Evolutionary conservation across 2,329 filamentous ascomycete genomes (phyloP).

Genomic region (Nemania bipapillata): DNA sequence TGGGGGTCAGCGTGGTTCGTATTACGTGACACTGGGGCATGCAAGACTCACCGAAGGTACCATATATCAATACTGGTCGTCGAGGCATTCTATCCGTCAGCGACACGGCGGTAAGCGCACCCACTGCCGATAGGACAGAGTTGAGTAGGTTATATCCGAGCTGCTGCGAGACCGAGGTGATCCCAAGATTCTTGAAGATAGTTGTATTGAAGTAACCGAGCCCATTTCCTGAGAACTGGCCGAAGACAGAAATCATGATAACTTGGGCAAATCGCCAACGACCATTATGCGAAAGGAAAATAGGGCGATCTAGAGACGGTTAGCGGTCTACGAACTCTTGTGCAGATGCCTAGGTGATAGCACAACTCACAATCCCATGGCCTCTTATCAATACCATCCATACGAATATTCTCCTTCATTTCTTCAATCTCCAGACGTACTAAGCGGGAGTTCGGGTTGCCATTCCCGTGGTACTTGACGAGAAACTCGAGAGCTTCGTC

Average conservation of each 20-base stretch:
- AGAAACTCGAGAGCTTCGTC: conserved; percentile 57
- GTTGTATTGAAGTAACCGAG: conserved; percentile 63
- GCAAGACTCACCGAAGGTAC: conserved; percentile 53
- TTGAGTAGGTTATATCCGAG: conserved; percentile 62
- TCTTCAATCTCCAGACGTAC: conserved; percentile 57
- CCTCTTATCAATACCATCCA: conserved; percentile 60
- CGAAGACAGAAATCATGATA: conserved; percentile 63
- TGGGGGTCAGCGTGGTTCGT: conserved; percentile 21
- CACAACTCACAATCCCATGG: conserved; percentile 58
- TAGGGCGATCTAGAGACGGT: conserved; percentile 55
- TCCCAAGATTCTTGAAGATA: conserved; percentile 58
- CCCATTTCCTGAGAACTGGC: conserved; percentile 63
- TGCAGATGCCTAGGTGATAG: not conserved
- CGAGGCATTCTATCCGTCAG: conserved; percentile 60
- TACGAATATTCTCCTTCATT: conserved; percentile 57
- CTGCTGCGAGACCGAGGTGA: conserved; percentile 53
- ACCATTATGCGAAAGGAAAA: conserved; percentile 57
- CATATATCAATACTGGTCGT: conserved; percentile 58
- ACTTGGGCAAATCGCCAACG: conserved; percentile 62
- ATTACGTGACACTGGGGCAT: conserved; percentile 3
- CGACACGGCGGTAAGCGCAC: conserved; percentile 57
- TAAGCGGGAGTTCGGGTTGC: conserved; percentile 54
- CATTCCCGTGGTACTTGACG: conserved; percentile 58
- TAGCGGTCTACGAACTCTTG: conserved; percentile 4
- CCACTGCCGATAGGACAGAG: conserved; percentile 58